These are phyloP conservation scores for Stipa capillata DNA, from an alignment of 176 grass and related monocot genomes.

Conservation along the genomic window DNA sequence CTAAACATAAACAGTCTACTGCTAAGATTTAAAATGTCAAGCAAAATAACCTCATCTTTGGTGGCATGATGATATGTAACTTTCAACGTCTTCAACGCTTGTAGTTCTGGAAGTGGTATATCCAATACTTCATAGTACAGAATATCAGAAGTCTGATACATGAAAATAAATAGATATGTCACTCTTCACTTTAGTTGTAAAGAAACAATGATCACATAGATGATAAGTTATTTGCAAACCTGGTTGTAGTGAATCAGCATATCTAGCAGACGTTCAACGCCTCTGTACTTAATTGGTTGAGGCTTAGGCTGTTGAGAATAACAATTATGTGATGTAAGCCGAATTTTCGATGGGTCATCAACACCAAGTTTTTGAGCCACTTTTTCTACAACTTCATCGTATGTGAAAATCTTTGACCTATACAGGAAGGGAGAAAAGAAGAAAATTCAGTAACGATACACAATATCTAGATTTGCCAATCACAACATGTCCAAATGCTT, in stretches of 20 bases:
- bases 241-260: constrained; percentile 99
- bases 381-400: constrained; percentile 95
- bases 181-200: neutral
- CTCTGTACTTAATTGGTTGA: constrained; percentile 95
- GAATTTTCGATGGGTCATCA: constrained; percentile 92
- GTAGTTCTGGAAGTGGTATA: constrained; percentile 94
- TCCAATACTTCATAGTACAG: constrained; percentile 98
- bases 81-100: constrained; percentile 94
- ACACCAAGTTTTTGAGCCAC: constrained; percentile 81
- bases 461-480: neutral
- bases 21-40: neutral
- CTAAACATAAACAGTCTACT: neutral
- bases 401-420: constrained; percentile 89
- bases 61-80: constrained; percentile 86
- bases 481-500: constrained; percentile 29
- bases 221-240: constrained; percentile 39
- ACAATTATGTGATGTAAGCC: constrained; percentile 96
- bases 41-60: constrained; percentile 76
- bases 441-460: neutral
- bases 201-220: neutral
- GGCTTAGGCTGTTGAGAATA: constrained; percentile 99
- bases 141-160: constrained; percentile 92
- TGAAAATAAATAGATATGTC: constrained; percentile 21
- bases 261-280: constrained; percentile 74
- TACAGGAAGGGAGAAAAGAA: constrained; percentile 11